These are phyloP conservation scores for Penicillium soppii DNA, from an alignment of 495 filamentous ascomycete species.

Conservation along the genomic window DNA sequence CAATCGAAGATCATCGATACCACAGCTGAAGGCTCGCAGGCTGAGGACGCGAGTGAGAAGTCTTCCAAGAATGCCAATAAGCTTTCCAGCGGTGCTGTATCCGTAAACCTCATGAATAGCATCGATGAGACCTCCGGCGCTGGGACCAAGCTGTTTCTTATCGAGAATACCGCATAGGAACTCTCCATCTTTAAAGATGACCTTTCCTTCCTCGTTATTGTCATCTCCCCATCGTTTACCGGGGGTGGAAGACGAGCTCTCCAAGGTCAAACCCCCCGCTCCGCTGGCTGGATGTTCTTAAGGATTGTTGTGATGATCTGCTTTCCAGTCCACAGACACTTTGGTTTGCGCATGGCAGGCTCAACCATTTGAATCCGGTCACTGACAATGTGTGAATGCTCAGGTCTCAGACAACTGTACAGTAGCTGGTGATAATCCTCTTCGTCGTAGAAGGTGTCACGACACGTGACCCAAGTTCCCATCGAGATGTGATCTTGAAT, in stretches of 20 bases:
- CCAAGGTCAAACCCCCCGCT: constrained; percentile 78
- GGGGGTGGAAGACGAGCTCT: constrained; percentile 72
- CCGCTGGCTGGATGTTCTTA: constrained; percentile 78
- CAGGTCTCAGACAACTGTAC: constrained; percentile 84
- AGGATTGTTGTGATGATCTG: constrained; percentile 92
- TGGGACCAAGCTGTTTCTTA: constrained; percentile 91
- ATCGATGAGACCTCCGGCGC: constrained; percentile 84
- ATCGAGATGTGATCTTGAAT: constrained; percentile 99
- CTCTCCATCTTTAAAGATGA: constrained; percentile 84
- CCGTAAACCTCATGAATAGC: constrained; percentile 92
- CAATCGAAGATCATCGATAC: constrained; percentile 91
- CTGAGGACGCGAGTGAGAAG: constrained; percentile 86
- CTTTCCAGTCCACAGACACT: constrained; percentile 92
- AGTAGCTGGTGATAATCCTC: constrained; percentile 91
- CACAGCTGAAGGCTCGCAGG: constrained; percentile 94
- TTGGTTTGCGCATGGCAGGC: constrained; percentile 81
- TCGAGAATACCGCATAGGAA: constrained; percentile 90
- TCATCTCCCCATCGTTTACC: constrained; percentile 75
- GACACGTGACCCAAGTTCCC: constrained; percentile 83
- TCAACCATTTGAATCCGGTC: constrained; percentile 72
- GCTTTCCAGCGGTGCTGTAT: constrained; percentile 75
- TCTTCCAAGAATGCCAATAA: constrained; percentile 85
- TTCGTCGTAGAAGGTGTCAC: constrained; percentile 87
- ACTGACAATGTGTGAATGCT: constrained; percentile 74
- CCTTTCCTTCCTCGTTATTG: constrained; percentile 68